Percentiles rank a stretch among this genome's conserved stretches.
These are phyloP conservation scores for Lippia alba DNA, from an alignment of 305 asterid species.

Conservation along the genomic window DNA sequence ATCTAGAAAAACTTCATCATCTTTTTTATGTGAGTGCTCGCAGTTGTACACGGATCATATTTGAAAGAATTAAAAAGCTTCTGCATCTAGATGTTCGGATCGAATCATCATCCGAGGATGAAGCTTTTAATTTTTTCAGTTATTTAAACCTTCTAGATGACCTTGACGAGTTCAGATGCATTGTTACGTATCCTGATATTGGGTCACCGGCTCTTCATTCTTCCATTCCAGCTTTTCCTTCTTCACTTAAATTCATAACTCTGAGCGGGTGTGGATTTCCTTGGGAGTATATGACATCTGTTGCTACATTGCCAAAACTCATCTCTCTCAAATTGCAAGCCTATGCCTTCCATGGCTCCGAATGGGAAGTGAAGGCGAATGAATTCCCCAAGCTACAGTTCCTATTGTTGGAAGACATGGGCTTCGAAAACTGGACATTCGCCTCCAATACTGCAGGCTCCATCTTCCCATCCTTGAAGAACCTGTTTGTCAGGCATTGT, in stretches of 20 bases:
- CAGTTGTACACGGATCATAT: background rate
- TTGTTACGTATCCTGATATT: background rate
- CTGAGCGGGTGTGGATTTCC: too few relatives aligned
- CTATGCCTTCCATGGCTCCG: background rate
- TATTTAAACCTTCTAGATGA: background rate
- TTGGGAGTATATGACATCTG: background rate
- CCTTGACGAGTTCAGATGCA: background rate
- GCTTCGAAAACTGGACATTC: background rate
- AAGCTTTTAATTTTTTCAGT: background rate
- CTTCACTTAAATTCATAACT: too few relatives aligned
- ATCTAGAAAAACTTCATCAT: constrained; percentile 1
- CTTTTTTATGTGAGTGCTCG: constrained; percentile 14
- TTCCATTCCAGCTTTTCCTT: too few relatives aligned
- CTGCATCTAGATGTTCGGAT: background rate
- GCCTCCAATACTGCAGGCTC: too few relatives aligned
- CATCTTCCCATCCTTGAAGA: too few relatives aligned
- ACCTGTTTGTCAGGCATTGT: constrained; percentile 20
- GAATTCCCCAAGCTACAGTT: background rate
- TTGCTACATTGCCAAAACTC: background rate
- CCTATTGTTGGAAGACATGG: background rate
- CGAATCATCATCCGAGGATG: background rate
- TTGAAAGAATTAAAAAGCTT: background rate
- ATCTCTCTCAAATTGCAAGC: background rate
- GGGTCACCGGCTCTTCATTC: too few relatives aligned
- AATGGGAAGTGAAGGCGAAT: background rate